These are phyloP conservation scores for Sugiyamaella pinicola DNA, from an alignment of 1,139 yeast species.

Conservation along the genomic window DNA sequence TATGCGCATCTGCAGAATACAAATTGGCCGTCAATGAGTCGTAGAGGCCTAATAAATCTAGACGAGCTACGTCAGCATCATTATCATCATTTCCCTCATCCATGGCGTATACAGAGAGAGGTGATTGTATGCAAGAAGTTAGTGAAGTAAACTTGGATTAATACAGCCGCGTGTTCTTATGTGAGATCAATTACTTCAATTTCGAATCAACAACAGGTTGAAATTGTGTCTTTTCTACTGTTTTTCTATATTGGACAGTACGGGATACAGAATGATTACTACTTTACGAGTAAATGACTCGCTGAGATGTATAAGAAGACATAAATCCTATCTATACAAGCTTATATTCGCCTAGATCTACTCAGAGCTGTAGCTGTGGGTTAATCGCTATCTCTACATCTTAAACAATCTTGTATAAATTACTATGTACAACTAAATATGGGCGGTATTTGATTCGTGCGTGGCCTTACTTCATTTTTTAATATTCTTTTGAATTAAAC, in stretches of 20 bases:
- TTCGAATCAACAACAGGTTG: no score
- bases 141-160: background rate
- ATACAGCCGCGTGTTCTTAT: no score
- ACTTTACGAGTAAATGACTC: no score
- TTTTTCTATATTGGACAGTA: no score
- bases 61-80: background rate
- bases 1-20: slow-evolving; percentile 13
- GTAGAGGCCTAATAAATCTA: slow-evolving; percentile 1
- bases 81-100: background rate
- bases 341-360: no score
- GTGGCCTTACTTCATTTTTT: slow-evolving; percentile 7
- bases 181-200: no score
- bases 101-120: background rate
- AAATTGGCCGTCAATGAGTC: slow-evolving; percentile 3
- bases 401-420: slow-evolving; percentile 5
- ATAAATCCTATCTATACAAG: background rate
- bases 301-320: no score
- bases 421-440: slow-evolving; percentile 13
- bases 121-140: no score
- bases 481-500: slow-evolving; percentile 22
- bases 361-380: no score
- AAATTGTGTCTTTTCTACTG: no score
- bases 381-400: no score
- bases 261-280: no score
- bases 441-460: background rate